Conservation (phyloP, 495 filamentous ascomycete genomes). For the Penicillium longicatenatum region DNA sequence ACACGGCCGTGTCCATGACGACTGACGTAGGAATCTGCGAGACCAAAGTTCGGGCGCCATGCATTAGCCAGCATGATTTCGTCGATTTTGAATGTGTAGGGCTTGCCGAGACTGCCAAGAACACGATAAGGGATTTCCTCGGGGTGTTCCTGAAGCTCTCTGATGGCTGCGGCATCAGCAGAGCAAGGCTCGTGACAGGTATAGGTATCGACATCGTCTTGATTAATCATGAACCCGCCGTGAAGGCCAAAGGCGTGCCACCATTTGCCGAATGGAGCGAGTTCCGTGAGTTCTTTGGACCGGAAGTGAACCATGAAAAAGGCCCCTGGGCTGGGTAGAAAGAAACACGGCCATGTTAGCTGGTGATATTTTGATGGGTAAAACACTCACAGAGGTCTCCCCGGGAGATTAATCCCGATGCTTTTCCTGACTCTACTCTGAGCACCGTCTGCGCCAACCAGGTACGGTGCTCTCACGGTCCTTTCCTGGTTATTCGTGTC, state of each 20-base stretch:
- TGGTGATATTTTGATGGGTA: not conserved
- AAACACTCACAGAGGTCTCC: not conserved
- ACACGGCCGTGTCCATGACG: constrained; percentile 21
- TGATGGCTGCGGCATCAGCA: constrained; percentile 1
- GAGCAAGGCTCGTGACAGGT: constrained; percentile 27
- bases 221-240: not conserved
- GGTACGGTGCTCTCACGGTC: not conserved
- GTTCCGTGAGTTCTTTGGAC: not conserved
- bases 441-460: not conserved
- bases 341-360: not conserved
- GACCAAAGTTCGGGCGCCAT: not conserved
- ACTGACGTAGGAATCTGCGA: constrained; percentile 5
- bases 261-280: not conserved
- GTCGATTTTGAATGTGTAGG: not conserved
- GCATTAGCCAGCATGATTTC: not conserved
- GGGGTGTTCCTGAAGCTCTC: constrained; percentile 16
- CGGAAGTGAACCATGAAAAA: not conserved
- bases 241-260: not conserved
- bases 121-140: constrained; percentile 22
- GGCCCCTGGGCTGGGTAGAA: not conserved
- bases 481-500: not conserved
- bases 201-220: constrained; percentile 23
- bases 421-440: not conserved
- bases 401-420: not conserved
- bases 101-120: constrained; percentile 22